Base-by-base conservation (phyloP, 352 stramenopile genomes). In the Pythium dissotocum region DNA sequence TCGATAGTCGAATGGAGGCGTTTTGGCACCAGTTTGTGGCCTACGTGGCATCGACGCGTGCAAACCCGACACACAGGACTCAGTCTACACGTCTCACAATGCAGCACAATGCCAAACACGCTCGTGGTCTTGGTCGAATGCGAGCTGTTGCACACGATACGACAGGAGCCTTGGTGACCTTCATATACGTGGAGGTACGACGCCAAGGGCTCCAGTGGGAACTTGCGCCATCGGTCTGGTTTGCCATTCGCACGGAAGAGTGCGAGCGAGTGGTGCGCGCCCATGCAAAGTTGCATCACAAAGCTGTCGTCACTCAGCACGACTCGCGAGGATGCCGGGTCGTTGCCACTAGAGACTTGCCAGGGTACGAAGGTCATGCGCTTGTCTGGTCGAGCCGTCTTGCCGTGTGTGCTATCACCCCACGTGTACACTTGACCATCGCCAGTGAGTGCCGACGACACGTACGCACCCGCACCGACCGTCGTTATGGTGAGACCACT, bases 171-270 rank as follows among this genome's bases (percentile, higher is more conserved):
- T 18, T 38, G 30, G 4, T 72, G 61, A n/a, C 33, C 68, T 38
- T 66, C 72, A 1, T 38, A 35, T 0, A 62, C 46, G 0, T 58
- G 21, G 26, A 88, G 49, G 1, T 44, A 71, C 18, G 76, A 6
- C 1, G 33, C 65, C 44, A 89, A 56, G 1, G 35, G 16, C 6
- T 59, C 70, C n/a, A 91, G 49, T 6, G 79, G 71, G 55, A 91
- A 87, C 56, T 87, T 84, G 5, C 82, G 75, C 80, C 85, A 93
- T 49, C 82, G 82, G 76, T 93, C 82, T 36, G 85, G 76, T 24
- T 67, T 57, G 1, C 69, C 76, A 1, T 72, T 77, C 85, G 61
- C 4, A 8, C 84, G 84, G 63, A 85, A 77, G n/a, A 91, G 76
- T 9, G 72, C 85, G 4, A 94, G 56, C 0, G 72, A 61, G 40